These are phyloP conservation scores for Colletotrichum sp. DNA, from an alignment of 2,329 filamentous ascomycete genomes.

Conservation along the genomic window DNA sequence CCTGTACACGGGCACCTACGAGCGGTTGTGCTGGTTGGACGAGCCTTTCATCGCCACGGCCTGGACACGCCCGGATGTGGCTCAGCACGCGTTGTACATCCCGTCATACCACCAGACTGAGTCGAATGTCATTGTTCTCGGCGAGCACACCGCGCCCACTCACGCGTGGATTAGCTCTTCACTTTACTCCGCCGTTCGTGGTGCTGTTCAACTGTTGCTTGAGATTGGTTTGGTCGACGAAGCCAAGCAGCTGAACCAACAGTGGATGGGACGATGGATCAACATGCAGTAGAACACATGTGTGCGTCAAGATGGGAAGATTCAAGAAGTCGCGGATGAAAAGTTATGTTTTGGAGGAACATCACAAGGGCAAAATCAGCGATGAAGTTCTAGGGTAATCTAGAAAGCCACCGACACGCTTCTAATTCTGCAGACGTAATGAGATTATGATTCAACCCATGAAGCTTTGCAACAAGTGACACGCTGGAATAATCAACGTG, in stretches of 20 bases:
- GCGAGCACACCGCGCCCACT: slow-evolving; percentile 37
- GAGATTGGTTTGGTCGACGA: slow-evolving; percentile 28
- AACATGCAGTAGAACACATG: background rate
- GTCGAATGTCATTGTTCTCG: slow-evolving; percentile 38
- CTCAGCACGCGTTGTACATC: slow-evolving; percentile 37
- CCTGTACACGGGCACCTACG: slow-evolving; percentile 35
- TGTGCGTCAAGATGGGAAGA: background rate
- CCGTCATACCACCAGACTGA: slow-evolving; percentile 36
- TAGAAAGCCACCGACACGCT: background rate
- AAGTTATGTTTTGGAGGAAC: background rate
- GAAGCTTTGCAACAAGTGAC: background rate
- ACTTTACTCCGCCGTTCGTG: slow-evolving; percentile 33
- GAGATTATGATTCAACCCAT: background rate
- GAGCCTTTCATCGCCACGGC: slow-evolving; percentile 32
- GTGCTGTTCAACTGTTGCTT: slow-evolving; percentile 33
- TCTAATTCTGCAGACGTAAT: background rate
- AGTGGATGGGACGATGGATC: slow-evolving; percentile 31
- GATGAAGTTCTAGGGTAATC: background rate
- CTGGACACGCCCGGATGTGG: slow-evolving; percentile 33
- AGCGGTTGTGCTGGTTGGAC: slow-evolving; percentile 36
- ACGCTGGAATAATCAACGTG: background rate
- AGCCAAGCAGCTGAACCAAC: slow-evolving; percentile 27
- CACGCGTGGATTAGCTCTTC: slow-evolving; percentile 39
- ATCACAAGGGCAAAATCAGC: background rate
- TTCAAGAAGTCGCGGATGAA: background rate